A percentile compares a stretch with the other conserved stretches of the same genome.
These are phyloP conservation scores for Stephania yunnanensis DNA, from an alignment of 164 flowering plant genomes.

Conservation along the genomic window DNA sequence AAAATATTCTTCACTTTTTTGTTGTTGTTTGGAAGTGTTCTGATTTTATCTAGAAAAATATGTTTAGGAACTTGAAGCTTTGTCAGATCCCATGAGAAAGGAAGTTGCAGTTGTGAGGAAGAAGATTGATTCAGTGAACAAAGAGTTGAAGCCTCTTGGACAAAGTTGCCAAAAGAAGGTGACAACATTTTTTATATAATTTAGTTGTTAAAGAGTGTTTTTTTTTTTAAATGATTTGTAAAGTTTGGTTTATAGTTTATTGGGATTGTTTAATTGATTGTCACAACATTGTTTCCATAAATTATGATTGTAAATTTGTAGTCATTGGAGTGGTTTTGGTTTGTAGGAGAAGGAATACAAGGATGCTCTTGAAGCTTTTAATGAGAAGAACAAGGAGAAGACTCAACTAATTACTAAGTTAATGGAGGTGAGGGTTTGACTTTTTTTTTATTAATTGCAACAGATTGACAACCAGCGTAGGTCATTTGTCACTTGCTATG, in stretches of 20 bases:
- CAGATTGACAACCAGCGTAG: too few species aligned
- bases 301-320: neutral
- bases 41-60: neutral
- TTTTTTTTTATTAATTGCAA: neutral
- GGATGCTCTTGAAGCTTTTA: conserved; percentile 74
- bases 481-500: too few species aligned
- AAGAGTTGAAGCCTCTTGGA: conserved; percentile 41
- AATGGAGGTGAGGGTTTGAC: conserved; percentile 37
- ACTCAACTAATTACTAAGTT: conserved; percentile 60
- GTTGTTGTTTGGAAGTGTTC: neutral
- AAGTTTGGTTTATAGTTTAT: neutral
- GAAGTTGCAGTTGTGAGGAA: conserved; percentile 67
- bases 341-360: conserved; percentile 80
- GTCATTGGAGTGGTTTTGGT: conserved; percentile 3
- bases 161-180: conserved; percentile 49
- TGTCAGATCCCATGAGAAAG: conserved; percentile 90
- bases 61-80: conserved; percentile 70
- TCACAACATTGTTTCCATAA: too few species aligned
- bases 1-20: too few species aligned
- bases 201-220: neutral
- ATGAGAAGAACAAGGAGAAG: conserved; percentile 80
- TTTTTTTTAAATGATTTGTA: neutral
- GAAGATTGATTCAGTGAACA: conserved; percentile 35
- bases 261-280: neutral
- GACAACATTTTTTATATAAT: neutral